Evolutionary conservation across 306 rosid species (phyloP).

Genomic region (Quercus wislizeni): DNA sequence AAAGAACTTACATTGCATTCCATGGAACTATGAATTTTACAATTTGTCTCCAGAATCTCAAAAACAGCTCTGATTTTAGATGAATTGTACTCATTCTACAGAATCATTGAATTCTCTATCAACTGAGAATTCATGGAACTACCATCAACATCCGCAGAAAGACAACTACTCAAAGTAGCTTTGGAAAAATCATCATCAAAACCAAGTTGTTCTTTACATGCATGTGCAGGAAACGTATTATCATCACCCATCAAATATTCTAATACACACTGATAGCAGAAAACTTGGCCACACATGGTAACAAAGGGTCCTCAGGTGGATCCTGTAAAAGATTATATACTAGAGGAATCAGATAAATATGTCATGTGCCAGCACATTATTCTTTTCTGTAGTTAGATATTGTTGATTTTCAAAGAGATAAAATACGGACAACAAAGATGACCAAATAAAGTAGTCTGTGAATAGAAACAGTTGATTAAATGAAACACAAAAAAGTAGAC

Average conservation of each 20-base stretch:
- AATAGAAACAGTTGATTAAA: neutral
- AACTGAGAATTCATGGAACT: constrained; percentile 34
- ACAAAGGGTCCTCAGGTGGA: constrained; percentile 80
- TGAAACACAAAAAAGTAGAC: neutral
- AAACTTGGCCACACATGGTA: constrained; percentile 90
- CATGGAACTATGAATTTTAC: constrained; percentile 22
- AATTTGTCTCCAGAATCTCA: constrained; percentile 60
- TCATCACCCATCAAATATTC: constrained; percentile 79
- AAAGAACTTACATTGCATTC: constrained; percentile 39
- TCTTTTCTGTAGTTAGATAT: too few relatives aligned
- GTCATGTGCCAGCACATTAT: neutral
- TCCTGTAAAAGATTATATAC: constrained; percentile 60
- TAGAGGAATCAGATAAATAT: constrained; percentile 25
- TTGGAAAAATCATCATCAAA: constrained; percentile 71
- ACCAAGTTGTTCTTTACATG: constrained; percentile 66
- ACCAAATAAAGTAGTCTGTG: neutral
- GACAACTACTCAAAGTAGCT: constrained; percentile 69
- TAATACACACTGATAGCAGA: constrained; percentile 84
- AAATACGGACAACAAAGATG: neutral
- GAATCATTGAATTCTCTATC: constrained; percentile 53
- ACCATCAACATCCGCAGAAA: constrained; percentile 57
- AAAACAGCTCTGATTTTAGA: constrained; percentile 89
- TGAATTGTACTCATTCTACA: constrained; percentile 59
- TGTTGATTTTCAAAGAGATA: neutral
- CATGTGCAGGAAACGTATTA: constrained; percentile 65